Evolutionary conservation across 2,329 filamentous ascomycete genomes (phyloP).

Genomic region (Aspergillus sclerotialis): DNA sequence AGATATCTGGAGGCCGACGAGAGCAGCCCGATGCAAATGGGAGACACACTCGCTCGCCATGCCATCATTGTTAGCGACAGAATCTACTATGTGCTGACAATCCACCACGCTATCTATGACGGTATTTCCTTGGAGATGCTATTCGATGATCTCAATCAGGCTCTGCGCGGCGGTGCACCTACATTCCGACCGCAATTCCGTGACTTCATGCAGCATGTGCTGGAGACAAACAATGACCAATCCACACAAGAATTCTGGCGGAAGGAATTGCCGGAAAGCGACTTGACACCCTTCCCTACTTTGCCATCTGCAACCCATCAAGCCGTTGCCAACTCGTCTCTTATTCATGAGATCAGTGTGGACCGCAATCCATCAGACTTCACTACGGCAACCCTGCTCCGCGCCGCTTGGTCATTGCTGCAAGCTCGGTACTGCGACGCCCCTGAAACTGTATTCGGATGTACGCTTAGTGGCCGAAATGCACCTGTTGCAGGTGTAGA

Average conservation of each 20-base stretch:
- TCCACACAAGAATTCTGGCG: conserved; percentile 38
- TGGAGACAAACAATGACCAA: conserved; percentile 24
- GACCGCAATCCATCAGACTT: conserved; percentile 9
- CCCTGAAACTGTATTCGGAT: conserved; percentile 36
- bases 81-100: conserved; percentile 34
- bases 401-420: conserved; percentile 37
- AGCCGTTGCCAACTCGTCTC: conserved; percentile 5
- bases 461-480: conserved; percentile 38
- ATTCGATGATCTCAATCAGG: conserved; percentile 6
- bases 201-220: conserved; percentile 38
- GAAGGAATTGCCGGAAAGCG: conserved; percentile 31
- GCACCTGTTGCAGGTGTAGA: conserved; percentile 33
- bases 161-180: conserved; percentile 3
- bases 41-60: conserved; percentile 11
- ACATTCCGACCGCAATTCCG: conserved; percentile 15
- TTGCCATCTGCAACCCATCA: conserved; percentile 21
- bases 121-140: conserved; percentile 17
- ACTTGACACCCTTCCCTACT: conserved; percentile 37
- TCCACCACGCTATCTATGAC: conserved; percentile 42
- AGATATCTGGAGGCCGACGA: conserved; percentile 9
- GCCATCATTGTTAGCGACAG: conserved; percentile 8
- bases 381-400: conserved; percentile 36
- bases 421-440: conserved; percentile 30
- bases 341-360: conserved; percentile 1
- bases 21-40: conserved; percentile 12